These are phyloP conservation scores for Cordyceps farinosa DNA, from an alignment of 2,329 filamentous ascomycete genomes.

Conservation along the genomic window DNA sequence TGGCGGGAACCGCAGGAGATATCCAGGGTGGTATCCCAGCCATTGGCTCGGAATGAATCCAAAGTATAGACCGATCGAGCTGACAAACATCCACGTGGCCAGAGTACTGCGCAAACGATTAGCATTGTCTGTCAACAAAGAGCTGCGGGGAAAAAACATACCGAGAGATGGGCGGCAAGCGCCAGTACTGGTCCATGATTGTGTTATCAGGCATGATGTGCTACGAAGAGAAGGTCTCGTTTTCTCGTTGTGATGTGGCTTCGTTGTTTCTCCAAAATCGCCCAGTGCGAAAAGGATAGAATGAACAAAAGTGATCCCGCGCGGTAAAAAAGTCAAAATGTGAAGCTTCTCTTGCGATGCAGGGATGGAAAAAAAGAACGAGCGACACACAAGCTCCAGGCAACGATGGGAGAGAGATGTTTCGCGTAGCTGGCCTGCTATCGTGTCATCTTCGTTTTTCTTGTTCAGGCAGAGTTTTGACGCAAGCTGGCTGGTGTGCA, in stretches of 20 bases:
- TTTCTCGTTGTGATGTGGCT: conserved; percentile 7
- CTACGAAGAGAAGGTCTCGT: conserved; percentile 17
- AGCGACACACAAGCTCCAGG: conserved; percentile 18
- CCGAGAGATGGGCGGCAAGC: conserved; percentile 41
- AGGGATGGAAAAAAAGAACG: conserved; percentile 14
- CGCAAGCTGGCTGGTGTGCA: conserved; percentile 7
- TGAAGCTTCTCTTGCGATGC: conserved; percentile 11
- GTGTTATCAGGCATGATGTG: conserved; percentile 18
- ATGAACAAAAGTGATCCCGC: conserved; percentile 14
- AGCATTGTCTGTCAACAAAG: conserved; percentile 8
- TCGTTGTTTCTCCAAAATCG: conserved; percentile 9
- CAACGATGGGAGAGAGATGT: conserved; percentile 18
- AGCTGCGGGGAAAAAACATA: conserved; percentile 25
- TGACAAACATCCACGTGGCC: conserved; percentile 27
- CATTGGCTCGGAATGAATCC: conserved; percentile 47
- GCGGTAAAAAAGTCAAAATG: conserved; percentile 14
- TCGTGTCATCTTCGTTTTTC: conserved; percentile 20
- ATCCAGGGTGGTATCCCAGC: conserved; percentile 50
- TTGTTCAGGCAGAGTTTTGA: conserved; percentile 17
- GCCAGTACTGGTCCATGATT: conserved; percentile 36
- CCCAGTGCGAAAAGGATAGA: conserved; percentile 19
- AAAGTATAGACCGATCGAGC: conserved; percentile 58
- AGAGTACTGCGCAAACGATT: conserved; percentile 16
- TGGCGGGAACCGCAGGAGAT: conserved; percentile 49
- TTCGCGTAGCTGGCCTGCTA: conserved; percentile 19